Percentiles rank a stretch among this genome's conserved stretches.
Evolutionary conservation across 441 rosid genomes (phyloP).

Genomic region (Arabidopsis hybrid): DNA sequence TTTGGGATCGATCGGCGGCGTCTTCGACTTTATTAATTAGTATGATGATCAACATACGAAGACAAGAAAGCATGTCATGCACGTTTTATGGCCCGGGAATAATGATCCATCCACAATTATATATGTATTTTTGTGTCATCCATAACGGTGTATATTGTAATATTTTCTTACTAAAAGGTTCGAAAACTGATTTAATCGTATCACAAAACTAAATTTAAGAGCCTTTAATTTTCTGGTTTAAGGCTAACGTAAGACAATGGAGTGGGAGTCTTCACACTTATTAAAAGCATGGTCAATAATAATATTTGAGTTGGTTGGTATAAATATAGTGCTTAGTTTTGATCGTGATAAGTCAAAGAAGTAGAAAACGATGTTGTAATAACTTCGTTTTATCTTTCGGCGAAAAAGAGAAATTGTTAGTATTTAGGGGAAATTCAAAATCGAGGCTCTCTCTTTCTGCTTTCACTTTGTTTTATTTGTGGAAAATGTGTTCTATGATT

Average conservation of each 20-base stretch:
- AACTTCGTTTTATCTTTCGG: slow-evolving; percentile 37
- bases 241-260: slow-evolving; percentile 21
- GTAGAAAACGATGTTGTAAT: slow-evolving; percentile 30
- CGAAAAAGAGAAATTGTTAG: slow-evolving; percentile 14
- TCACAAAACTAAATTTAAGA: neutral
- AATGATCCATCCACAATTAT: slow-evolving; percentile 15
- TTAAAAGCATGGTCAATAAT: slow-evolving; percentile 24
- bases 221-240: neutral
- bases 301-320: slow-evolving; percentile 7
- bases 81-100: slow-evolving; percentile 22
- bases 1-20: slow-evolving; percentile 30
- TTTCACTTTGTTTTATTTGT: slow-evolving; percentile 2
- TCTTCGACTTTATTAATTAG: slow-evolving; percentile 8
- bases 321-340: slow-evolving; percentile 14
- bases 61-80: slow-evolving; percentile 35
- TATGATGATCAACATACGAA: slow-evolving; percentile 11
- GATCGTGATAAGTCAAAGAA: slow-evolving; percentile 38
- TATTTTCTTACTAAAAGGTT: neutral
- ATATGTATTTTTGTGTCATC: neutral
- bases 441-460: slow-evolving; percentile 13
- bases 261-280: slow-evolving; percentile 21
- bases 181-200: neutral
- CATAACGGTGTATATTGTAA: slow-evolving; percentile 17
- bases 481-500: slow-evolving; percentile 23
- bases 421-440: neutral